Percentiles rank a stretch among this genome's conserved stretches.
phyloP scores from a whole-genome alignment of 805 yeast species.

The Spathaspora gorwiae region DNA sequence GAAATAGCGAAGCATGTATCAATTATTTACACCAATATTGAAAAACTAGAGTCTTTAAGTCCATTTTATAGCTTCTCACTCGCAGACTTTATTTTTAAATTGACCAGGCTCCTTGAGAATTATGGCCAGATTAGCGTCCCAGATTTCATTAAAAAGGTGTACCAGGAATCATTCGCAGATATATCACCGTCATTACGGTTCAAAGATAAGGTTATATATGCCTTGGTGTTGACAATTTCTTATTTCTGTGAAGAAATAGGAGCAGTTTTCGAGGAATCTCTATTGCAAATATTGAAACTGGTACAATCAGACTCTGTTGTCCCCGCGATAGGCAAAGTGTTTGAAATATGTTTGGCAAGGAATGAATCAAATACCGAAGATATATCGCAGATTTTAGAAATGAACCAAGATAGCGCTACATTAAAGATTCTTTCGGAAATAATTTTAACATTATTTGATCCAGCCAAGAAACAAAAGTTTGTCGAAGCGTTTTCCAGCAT shows the following conservation, averaged over 20 bases:
- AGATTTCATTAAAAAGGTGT: slow-evolving; percentile 33
- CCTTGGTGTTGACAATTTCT: slow-evolving; percentile 29
- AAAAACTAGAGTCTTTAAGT: slow-evolving; percentile 31
- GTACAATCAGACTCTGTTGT: background rate
- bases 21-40: slow-evolving; percentile 44
- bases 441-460: slow-evolving; percentile 8
- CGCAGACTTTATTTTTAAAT: slow-evolving; percentile 20
- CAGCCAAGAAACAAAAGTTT: slow-evolving; percentile 1
- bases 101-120: slow-evolving; percentile 12
- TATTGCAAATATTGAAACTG: slow-evolving; percentile 8
- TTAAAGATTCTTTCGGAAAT: slow-evolving; percentile 11
- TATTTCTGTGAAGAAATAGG: slow-evolving; percentile 24
- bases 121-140: slow-evolving; percentile 15
- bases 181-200: slow-evolving; percentile 45
- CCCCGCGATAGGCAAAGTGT: background rate
- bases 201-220: slow-evolving; percentile 43
- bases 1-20: slow-evolving; percentile 57
- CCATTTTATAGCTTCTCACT: slow-evolving; percentile 59
- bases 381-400: slow-evolving; percentile 6
- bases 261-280: slow-evolving; percentile 12
- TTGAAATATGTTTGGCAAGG: slow-evolving; percentile 6
- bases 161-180: slow-evolving; percentile 42
- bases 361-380: slow-evolving; percentile 3
- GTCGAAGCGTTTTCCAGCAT: slow-evolving; percentile 1
- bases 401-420: slow-evolving; percentile 15